Conservation (phyloP, 2,329 filamentous ascomycete species). For the Lecanosticta acicola region DNA sequence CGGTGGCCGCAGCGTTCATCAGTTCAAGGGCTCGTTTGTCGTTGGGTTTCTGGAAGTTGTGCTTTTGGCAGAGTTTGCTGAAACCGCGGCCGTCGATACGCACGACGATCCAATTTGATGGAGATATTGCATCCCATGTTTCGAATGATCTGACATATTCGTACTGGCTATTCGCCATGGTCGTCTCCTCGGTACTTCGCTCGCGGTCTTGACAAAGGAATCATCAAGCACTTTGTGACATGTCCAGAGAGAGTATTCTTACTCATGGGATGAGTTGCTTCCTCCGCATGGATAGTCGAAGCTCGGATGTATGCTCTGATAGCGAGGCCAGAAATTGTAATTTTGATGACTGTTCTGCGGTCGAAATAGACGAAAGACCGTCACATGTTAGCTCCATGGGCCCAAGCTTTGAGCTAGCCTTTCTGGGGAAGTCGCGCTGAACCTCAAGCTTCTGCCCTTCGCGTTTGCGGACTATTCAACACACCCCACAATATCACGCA, state of each 20-base stretch:
- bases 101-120: slow-evolving; percentile 93
- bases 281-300: too few relatives aligned
- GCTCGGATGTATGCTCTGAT: too few relatives aligned
- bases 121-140: slow-evolving; percentile 70
- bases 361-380: too few relatives aligned
- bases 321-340: too few relatives aligned
- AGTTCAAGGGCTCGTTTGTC: slow-evolving; percentile 79
- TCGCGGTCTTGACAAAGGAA: too few relatives aligned
- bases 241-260: too few relatives aligned
- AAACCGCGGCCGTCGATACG: slow-evolving; percentile 92
- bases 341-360: too few relatives aligned
- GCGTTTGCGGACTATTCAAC: neutral
- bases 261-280: too few relatives aligned
- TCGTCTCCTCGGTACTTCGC: too few relatives aligned
- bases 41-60: slow-evolving; percentile 87
- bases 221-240: too few relatives aligned
- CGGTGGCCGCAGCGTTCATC: slow-evolving; percentile 89
- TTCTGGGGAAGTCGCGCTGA: neutral
- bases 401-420: neutral
- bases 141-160: slow-evolving; percentile 93
- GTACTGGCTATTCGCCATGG: slow-evolving; percentile 55
- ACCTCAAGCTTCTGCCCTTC: neutral
- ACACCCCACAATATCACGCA: neutral
- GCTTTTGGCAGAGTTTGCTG: slow-evolving; percentile 59
- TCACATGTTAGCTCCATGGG: too few relatives aligned